phyloP scores from a whole-genome alignment of 148 eudicot species.

The Euryodendron excelsum region DNA sequence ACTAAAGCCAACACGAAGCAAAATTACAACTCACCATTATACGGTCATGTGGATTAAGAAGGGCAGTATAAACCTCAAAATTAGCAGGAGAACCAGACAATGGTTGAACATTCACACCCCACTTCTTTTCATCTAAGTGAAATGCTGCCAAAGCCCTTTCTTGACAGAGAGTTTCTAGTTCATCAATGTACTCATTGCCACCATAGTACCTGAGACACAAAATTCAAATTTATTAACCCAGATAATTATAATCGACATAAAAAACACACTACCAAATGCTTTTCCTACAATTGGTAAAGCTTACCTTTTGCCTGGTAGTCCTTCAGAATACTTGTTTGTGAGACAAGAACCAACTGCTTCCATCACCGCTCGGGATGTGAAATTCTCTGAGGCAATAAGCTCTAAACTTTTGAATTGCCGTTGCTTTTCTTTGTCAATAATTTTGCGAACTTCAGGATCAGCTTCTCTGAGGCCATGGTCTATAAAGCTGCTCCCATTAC shows the following conservation, averaged over 20 bases:
- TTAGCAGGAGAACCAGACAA: constrained; percentile 93
- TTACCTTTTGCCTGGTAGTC: constrained; percentile 92
- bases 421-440: constrained; percentile 75
- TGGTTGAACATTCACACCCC: constrained; percentile 99
- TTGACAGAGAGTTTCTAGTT: constrained; percentile 74
- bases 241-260: neutral
- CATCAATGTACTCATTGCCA: constrained; percentile 88
- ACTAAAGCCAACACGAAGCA: neutral
- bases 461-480: constrained; percentile 62
- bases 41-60: constrained; percentile 88
- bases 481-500: constrained; percentile 56
- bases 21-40: constrained; percentile 56
- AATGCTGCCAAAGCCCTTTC: constrained; percentile 85
- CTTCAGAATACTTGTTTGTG: constrained; percentile 93
- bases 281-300: neutral
- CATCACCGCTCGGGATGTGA: constrained; percentile 91
- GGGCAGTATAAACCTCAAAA: constrained; percentile 89
- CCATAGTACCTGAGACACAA: constrained; percentile 68
- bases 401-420: constrained; percentile 71
- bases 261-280: neutral
- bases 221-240: neutral
- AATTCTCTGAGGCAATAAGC: constrained; percentile 94
- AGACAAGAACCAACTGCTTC: constrained; percentile 93
- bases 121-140: constrained; percentile 60
- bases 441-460: constrained; percentile 69